Conservation (phyloP, 331 rosid species). For the Acacia pycnantha region DNA sequence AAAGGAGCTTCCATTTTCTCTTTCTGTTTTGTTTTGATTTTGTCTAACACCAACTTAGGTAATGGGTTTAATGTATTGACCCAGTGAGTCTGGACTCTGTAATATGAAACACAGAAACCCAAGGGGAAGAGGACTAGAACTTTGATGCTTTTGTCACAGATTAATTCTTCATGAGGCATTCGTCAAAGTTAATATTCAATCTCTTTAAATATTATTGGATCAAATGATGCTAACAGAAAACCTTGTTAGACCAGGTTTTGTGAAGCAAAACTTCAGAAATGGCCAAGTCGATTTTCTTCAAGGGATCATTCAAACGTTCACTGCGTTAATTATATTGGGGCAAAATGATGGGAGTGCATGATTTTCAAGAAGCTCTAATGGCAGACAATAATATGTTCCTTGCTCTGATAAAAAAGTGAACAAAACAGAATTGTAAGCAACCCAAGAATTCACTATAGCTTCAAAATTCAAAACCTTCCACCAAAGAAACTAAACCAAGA, state of each 20-base stretch:
- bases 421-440: neutral
- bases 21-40: neutral
- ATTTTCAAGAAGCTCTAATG: neutral
- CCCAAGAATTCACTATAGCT: neutral
- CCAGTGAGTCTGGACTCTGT: neutral
- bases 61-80: neutral
- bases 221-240: neutral
- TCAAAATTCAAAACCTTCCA: neutral
- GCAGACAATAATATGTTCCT: neutral
- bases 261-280: slow-evolving; percentile 1
- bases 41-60: neutral
- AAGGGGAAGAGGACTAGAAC: neutral
- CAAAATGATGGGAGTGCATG: neutral
- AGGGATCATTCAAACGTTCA: neutral
- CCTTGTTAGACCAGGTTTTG: neutral
- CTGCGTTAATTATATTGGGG: neutral
- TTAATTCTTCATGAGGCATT: slow-evolving; percentile 17
- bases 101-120: neutral
- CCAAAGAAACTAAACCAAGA: neutral
- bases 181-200: neutral
- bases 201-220: neutral
- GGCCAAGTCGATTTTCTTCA: neutral
- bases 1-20: neutral
- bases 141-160: neutral
- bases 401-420: neutral